Conservation (phyloP, 257 asterid species). For the Nemophila menziesii region DNA sequence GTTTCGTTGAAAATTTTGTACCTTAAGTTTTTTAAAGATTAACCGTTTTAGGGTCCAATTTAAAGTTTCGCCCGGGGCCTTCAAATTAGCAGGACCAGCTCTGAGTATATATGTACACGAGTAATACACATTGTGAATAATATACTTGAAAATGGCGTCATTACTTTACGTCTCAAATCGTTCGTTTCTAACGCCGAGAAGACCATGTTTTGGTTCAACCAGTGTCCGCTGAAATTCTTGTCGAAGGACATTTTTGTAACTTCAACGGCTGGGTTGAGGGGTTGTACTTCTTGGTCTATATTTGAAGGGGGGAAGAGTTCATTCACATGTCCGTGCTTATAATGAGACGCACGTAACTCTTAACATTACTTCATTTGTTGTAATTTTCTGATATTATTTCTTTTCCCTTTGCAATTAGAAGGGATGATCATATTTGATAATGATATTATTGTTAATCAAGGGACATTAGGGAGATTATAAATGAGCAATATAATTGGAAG, state of each 20-base stretch:
- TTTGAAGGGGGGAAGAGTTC: slow-evolving; percentile 11
- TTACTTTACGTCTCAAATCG: not conserved
- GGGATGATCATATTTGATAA: too few relatives aligned
- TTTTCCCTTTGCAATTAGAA: not conserved
- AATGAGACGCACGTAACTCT: not conserved
- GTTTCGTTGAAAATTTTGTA: too few relatives aligned
- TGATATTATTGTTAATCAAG: not conserved
- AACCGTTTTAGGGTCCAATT: too few relatives aligned
- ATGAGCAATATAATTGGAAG: slow-evolving; percentile 44
- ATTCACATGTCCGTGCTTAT: slow-evolving; percentile 3
- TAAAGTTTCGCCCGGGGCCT: too few relatives aligned
- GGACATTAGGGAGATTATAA: not conserved
- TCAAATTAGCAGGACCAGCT: too few relatives aligned
- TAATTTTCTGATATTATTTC: too few relatives aligned
- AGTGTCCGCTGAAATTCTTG: not conserved
- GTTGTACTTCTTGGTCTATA: slow-evolving; percentile 7
- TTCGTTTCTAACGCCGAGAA: not conserved
- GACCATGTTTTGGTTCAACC: not conserved
- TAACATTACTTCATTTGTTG: too few relatives aligned
- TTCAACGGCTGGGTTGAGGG: slow-evolving; percentile 5
- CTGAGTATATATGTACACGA: not conserved
- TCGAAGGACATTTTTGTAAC: slow-evolving; percentile 12
- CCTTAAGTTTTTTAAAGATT: too few relatives aligned
- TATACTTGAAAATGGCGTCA: slow-evolving; percentile 19
- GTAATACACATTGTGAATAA: too few relatives aligned